Evolutionary conservation across 1,284 basidiomycete species (phyloP), one percentile per base, ranked within the genome.

Genomic region (Fomitopsis schrenkii): DNA sequence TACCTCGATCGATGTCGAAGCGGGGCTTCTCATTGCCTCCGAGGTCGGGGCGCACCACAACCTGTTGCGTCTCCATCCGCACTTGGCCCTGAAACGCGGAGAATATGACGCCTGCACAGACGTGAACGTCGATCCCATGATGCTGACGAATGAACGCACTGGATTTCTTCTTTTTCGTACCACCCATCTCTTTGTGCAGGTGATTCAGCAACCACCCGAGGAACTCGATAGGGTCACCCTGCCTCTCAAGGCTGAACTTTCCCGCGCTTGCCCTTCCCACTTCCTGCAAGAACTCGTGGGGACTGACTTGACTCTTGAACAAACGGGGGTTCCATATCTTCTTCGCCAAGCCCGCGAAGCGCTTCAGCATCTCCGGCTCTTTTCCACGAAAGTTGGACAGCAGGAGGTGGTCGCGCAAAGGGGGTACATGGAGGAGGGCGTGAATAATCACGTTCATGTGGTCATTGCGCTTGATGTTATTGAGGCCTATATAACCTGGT

Each of bases 391-490:
- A 91, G 61, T 83, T 79, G 33, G 91, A 91, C 57, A 93, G 83
- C 36, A 97, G 80, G 58, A 98, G 81, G 76, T 91, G 92, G 73
- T 98, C 90, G 59, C 97, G 88, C 57, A 99, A 77, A 2, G 95
- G 94, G 36, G 90, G 80, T 55, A 99, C 88, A 75, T 99, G 97
- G 19, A 96, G 84, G 22, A 99, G 83, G 6, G 94, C 87, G 67
- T 99, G 97, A 55, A 99, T 90, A 66, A 99, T 88, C 64, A 97
- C 96, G 74, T 99, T 99, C 84, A 98, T 90, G 72, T 98, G 95
- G 73, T 98, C 97, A 74, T 98, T 98, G 66, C 86, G 82, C 74
- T 97, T 97, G 78, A 99, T 96, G 73, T 99, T 95, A 80, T 99
- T 99, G 54, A 99, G 80, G 48, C 97, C 97, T 67, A 99, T 87